A percentile compares a stretch with the other conserved stretches of the same genome.
Conservation (phyloP, 495 filamentous ascomycete genomes). For the Bombardia bombarda region DNA sequence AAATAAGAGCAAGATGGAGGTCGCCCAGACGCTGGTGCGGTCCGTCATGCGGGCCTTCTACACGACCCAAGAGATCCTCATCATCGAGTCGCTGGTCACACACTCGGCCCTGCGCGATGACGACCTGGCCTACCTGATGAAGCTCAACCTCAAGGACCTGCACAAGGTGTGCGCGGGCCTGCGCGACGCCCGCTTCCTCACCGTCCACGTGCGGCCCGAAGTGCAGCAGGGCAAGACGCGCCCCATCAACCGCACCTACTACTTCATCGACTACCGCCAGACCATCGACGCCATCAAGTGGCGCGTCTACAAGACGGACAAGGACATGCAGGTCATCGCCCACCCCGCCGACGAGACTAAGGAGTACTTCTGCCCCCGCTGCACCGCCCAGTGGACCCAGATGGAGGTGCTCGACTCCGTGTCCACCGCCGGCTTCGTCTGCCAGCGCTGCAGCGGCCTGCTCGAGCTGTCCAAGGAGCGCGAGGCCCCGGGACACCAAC, state of each 20-base stretch:
- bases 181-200: conserved; percentile 75
- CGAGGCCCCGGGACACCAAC: conserved; percentile 69
- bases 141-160: conserved; percentile 79
- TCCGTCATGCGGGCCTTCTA: conserved; percentile 89
- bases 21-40: conserved; percentile 80
- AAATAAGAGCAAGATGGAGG: conserved; percentile 52
- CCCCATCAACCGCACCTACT: conserved; percentile 80
- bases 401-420: conserved; percentile 75
- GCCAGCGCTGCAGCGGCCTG: conserved; percentile 67
- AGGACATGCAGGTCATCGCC: conserved; percentile 72
- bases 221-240: conserved; percentile 71
- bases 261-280: conserved; percentile 90
- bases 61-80: conserved; percentile 76
- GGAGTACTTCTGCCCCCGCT: conserved; percentile 79
- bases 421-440: conserved; percentile 65
- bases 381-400: conserved; percentile 71
- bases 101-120: conserved; percentile 84
- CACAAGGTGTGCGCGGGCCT: conserved; percentile 79
- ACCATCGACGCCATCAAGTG: conserved; percentile 97
- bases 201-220: conserved; percentile 76
- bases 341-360: conserved; percentile 78
- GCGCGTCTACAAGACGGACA: conserved; percentile 74
- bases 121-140: conserved; percentile 77
- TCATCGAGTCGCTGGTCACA: conserved; percentile 85
- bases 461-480: conserved; percentile 61